Conservation (phyloP, 805 yeast genomes). For the Ogataea corticis region DNA sequence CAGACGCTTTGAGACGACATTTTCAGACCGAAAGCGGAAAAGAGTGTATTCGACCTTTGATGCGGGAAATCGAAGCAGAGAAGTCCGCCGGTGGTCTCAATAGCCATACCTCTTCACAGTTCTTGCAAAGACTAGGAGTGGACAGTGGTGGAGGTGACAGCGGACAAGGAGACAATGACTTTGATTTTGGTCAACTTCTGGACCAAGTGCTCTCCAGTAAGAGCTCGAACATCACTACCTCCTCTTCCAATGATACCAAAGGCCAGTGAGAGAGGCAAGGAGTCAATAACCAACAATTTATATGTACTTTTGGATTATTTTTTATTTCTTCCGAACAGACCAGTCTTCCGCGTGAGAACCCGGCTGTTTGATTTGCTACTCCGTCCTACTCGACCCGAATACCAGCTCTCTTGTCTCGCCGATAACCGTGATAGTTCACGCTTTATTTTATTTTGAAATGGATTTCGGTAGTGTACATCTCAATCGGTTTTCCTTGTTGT, state of each 20-base stretch:
- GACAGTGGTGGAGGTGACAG: conserved; percentile 21
- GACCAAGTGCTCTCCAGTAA: conserved; percentile 26
- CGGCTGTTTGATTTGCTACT: neutral
- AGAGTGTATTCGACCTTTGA: conserved; percentile 64
- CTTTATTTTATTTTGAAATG: no score
- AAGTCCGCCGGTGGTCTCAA: conserved; percentile 11
- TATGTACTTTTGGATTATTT: neutral
- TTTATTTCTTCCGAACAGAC: neutral
- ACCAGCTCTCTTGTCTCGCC: no score
- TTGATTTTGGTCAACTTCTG: conserved; percentile 20
- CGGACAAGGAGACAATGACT: conserved; percentile 13
- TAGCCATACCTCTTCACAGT: neutral
- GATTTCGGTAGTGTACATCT: neutral
- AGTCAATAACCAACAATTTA: neutral
- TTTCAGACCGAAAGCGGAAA: conserved; percentile 79
- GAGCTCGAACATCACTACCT: conserved; percentile 13
- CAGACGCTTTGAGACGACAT: conserved; percentile 78
- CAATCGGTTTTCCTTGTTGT: neutral
- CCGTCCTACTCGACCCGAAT: no score
- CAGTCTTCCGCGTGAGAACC: conserved; percentile 1
- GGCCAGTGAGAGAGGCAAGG: neutral
- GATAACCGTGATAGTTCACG: no score
- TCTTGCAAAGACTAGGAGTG: conserved; percentile 12
- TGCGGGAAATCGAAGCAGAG: conserved; percentile 50
- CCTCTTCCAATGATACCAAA: conserved; percentile 3